Evolutionary conservation across 2,329 filamentous ascomycete genomes (phyloP).

Genomic region (Calcarisporium arbuscula): DNA sequence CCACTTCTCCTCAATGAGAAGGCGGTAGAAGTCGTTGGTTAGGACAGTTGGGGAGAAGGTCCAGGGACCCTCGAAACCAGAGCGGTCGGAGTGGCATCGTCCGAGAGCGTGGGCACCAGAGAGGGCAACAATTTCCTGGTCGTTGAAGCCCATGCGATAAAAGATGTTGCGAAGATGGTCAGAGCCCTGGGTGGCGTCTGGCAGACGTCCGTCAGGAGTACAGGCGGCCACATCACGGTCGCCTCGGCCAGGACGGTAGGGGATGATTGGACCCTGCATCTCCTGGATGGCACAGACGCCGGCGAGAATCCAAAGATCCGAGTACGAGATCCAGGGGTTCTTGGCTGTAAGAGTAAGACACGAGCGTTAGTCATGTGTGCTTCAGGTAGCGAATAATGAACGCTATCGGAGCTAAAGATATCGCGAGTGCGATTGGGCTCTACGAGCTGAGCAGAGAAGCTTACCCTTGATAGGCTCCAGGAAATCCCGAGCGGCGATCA

Average conservation of each 20-base stretch:
- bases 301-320: constrained; percentile 90
- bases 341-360: constrained; percentile 33
- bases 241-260: constrained; percentile 78
- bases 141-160: constrained; percentile 94
- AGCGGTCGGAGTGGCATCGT: constrained; percentile 83
- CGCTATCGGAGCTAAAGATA: no score
- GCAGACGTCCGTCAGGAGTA: constrained; percentile 84
- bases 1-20: constrained; percentile 91
- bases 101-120: constrained; percentile 81
- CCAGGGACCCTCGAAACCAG: constrained; percentile 85
- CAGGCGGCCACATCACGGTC: constrained; percentile 78
- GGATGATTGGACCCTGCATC: constrained; percentile 83
- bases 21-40: constrained; percentile 91
- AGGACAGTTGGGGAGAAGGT: constrained; percentile 85
- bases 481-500: constrained; percentile 83
- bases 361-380: no score
- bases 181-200: constrained; percentile 71
- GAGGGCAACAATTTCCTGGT: constrained; percentile 92
- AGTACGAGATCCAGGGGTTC: constrained; percentile 95
- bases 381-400: no score
- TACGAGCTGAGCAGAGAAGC: constrained; percentile 18
- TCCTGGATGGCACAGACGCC: constrained; percentile 87
- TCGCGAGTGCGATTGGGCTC: no score
- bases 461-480: constrained; percentile 82
- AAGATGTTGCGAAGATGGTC: constrained; percentile 89